Evolutionary conservation across 805 yeast species (phyloP), one percentile per base, ranked within the genome.

Genomic region (Hanseniaspora valbyensis): DNA sequence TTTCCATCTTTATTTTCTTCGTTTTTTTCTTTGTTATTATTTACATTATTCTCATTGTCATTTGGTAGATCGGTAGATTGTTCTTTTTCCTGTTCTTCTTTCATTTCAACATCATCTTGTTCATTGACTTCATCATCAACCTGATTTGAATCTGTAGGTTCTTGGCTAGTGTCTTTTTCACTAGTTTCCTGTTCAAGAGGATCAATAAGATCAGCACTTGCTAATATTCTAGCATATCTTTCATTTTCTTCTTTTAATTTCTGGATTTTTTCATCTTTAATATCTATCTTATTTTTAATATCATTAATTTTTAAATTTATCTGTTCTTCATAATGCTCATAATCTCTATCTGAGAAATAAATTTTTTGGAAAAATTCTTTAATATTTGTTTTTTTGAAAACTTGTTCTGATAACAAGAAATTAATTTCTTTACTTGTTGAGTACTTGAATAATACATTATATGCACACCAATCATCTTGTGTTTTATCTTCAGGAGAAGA

Each of bases 381-480:
- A 8, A 26, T 34, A 16, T 24, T 30, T 8, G 30, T 38, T 7
- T 29, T 45, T 30, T 45, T 38, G 18, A 45, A 45, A 33, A 28
- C 14, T 16, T 41, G 34, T n/a, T 41, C 34, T 29, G 34, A 28
- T 2, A 41, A 24, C 25, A 19, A 41, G 8, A 28, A 41, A 3
- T 29, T 25, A 3, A 7, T 10, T 6, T 38, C 26, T 10, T 29
- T 9, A 6, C n/a, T 21, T n/a, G 44, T 33, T 10, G 32, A 5
- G 18, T 9, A 40, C n/a, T 48, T 48, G 24, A 18, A 29, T 2
- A 48, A 16, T 14, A 48, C 18, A 21, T 48, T 48, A 9, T 40
- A 48, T 9, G 44, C 37, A 33, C 51, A 48, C 51, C 51, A 48
- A 26, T 48, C 51, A 14, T 48, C 51, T 26, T 48, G 51, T 9